phyloP scores from a whole-genome alignment of 148 eudicot genomes.

The Amaranthus palmeri region DNA sequence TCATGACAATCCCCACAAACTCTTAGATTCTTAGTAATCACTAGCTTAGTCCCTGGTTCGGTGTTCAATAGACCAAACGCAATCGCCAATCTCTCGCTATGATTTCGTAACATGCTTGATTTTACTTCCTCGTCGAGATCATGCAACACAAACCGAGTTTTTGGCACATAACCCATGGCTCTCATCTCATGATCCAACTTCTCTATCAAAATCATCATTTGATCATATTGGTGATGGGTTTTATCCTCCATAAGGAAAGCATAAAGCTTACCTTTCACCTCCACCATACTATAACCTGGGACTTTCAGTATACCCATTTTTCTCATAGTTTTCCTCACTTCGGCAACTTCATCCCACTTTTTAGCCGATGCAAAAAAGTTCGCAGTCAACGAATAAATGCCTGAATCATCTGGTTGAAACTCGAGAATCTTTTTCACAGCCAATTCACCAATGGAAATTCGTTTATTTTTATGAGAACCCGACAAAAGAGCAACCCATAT shows the following conservation, averaged over 20 bases:
- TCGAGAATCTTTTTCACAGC: conserved; percentile 54
- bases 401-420: conserved; percentile 54
- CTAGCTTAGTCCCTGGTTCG: conserved; percentile 37
- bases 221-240: conserved; percentile 42
- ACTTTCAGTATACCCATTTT: conserved; percentile 46
- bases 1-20: conserved; percentile 47
- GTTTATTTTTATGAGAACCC: conserved; percentile 56
- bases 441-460: conserved; percentile 45
- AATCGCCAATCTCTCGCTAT: conserved; percentile 46
- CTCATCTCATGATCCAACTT: conserved; percentile 51
- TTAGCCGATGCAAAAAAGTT: conserved; percentile 60
- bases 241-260: conserved; percentile 68
- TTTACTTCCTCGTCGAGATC: conserved; percentile 48
- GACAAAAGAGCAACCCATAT: conserved; percentile 67
- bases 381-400: conserved; percentile 49
- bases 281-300: conserved; percentile 62
- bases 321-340: conserved; percentile 49
- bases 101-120: conserved; percentile 33
- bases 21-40: conserved; percentile 49
- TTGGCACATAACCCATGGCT: conserved; percentile 37
- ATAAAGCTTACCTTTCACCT: conserved; percentile 56
- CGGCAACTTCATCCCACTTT: conserved; percentile 61
- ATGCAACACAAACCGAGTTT: conserved; percentile 44
- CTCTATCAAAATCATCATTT: conserved; percentile 32
- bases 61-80: conserved; percentile 41